Evolutionary conservation across 805 yeast genomes (phyloP).

Genomic region (Kuraishia ogatae): DNA sequence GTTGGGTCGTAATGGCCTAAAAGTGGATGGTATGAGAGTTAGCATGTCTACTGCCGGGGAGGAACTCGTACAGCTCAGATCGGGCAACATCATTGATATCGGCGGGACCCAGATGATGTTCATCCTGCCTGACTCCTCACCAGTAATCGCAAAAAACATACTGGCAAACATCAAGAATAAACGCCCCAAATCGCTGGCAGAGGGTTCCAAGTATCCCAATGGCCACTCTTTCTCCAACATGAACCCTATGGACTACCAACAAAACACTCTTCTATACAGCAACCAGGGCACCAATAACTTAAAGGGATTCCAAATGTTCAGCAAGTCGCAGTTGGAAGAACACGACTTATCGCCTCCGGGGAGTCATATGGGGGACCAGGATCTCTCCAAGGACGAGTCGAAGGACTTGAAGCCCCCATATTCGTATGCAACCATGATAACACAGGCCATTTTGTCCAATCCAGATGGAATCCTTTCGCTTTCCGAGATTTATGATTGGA

Average conservation of each 20-base stretch:
- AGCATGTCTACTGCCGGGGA: conserved; percentile 27
- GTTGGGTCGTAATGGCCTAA: conserved; percentile 87
- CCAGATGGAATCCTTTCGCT: conserved; percentile 82
- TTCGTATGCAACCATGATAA: conserved; percentile 96
- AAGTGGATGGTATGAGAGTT: conserved; percentile 66
- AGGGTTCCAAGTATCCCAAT: conserved; percentile 2
- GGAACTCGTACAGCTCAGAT: conserved; percentile 47
- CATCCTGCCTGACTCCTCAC: conserved; percentile 85
- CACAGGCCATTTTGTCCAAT: conserved; percentile 89
- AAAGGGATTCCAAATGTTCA: conserved; percentile 49
- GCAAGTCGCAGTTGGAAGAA: conserved; percentile 12
- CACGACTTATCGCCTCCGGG: not conserved
- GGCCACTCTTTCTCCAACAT: not conserved
- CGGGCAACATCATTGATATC: conserved; percentile 89
- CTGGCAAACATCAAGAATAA: conserved; percentile 25
- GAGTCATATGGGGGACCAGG: conserved; percentile 26
- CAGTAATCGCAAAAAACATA: conserved; percentile 48
- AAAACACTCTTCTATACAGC: conserved; percentile 1
- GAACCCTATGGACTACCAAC: not conserved
- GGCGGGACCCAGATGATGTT: conserved; percentile 99
- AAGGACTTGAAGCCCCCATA: conserved; percentile 94
- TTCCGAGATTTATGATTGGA: conserved; percentile 90
- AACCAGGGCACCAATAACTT: conserved; percentile 8
- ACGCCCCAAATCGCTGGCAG: conserved; percentile 7
- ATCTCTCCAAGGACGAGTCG: conserved; percentile 81